Evolutionary conservation across 2,329 filamentous ascomycete species (phyloP).

Genomic region (Xylaria sp.): DNA sequence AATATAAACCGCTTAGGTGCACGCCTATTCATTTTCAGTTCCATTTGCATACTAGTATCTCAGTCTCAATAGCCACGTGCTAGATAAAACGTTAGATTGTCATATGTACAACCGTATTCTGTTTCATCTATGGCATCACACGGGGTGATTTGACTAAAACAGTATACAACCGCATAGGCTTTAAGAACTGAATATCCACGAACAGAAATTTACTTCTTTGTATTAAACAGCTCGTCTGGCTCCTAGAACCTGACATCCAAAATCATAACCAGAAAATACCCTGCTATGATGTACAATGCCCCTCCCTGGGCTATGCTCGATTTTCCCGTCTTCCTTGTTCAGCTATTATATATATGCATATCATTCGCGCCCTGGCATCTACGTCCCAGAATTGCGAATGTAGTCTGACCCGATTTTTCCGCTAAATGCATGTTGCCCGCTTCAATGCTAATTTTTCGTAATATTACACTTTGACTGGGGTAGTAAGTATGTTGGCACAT

Average conservation of each 20-base stretch:
- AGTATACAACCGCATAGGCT: no score
- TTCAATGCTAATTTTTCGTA: slow-evolving; percentile 11
- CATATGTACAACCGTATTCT: no score
- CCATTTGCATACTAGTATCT: neutral
- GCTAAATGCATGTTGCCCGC: slow-evolving; percentile 4
- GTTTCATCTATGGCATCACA: no score
- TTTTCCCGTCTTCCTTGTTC: neutral
- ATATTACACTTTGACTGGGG: slow-evolving; percentile 14
- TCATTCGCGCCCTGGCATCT: neutral
- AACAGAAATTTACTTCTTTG: neutral
- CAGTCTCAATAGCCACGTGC: neutral
- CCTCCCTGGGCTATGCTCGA: neutral
- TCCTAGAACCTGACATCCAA: neutral
- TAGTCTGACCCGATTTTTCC: neutral
- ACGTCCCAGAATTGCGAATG: neutral
- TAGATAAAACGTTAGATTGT: no score
- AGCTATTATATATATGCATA: neutral
- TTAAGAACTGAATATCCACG: no score
- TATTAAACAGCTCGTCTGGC: neutral
- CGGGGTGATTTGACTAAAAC: no score
- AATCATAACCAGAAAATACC: neutral
- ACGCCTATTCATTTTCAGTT: neutral
- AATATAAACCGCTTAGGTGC: no score
- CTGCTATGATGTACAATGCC: slow-evolving; percentile 11
- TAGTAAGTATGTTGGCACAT: neutral